Evolutionary conservation across 176 grass and related monocot species (phyloP).

Genomic region (Aegilops sharonensis): DNA sequence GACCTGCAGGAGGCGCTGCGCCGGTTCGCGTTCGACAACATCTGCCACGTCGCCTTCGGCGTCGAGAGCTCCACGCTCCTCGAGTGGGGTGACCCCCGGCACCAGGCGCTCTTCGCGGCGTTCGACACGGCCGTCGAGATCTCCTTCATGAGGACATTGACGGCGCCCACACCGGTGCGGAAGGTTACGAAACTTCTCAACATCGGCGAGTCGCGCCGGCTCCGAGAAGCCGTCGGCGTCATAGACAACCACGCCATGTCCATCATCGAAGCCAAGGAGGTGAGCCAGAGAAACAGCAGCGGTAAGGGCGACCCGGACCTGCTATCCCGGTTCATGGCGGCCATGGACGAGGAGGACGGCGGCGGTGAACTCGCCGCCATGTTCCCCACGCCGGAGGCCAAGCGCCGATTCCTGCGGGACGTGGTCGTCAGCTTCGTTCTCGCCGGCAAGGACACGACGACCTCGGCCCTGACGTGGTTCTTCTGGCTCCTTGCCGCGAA

Average conservation of each 20-base stretch:
- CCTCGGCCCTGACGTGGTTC: constrained; percentile 65
- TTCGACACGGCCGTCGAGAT: constrained; percentile 62
- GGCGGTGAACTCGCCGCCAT: constrained; percentile 42
- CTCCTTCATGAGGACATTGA: constrained; percentile 41
- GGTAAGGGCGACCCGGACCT: constrained; percentile 38
- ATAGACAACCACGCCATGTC: constrained; percentile 48
- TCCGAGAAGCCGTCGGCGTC: constrained; percentile 43
- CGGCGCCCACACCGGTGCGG: constrained; percentile 39
- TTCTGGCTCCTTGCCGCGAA: constrained; percentile 66
- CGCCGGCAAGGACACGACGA: constrained; percentile 69
- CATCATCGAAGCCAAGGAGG: constrained; percentile 44
- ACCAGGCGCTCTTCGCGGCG: constrained; percentile 44
- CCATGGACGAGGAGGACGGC: constrained; percentile 54
- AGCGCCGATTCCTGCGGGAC: constrained; percentile 56
- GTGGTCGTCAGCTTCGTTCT: constrained; percentile 71
- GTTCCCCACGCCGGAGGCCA: constrained; percentile 41
- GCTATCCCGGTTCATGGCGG: constrained; percentile 65
- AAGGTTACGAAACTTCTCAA: constrained; percentile 38
- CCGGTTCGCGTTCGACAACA: constrained; percentile 58
- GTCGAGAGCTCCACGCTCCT: constrained; percentile 25
- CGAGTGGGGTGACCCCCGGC: neutral
- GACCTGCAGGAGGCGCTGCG: constrained; percentile 66
- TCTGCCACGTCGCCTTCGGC: constrained; percentile 71
- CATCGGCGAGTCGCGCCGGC: constrained; percentile 51
- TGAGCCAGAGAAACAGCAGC: neutral